A percentile compares a stretch with the other conserved stretches of the same genome.
Evolutionary conservation across 805 yeast genomes (phyloP).

Genomic region (Candida wancherniae): DNA sequence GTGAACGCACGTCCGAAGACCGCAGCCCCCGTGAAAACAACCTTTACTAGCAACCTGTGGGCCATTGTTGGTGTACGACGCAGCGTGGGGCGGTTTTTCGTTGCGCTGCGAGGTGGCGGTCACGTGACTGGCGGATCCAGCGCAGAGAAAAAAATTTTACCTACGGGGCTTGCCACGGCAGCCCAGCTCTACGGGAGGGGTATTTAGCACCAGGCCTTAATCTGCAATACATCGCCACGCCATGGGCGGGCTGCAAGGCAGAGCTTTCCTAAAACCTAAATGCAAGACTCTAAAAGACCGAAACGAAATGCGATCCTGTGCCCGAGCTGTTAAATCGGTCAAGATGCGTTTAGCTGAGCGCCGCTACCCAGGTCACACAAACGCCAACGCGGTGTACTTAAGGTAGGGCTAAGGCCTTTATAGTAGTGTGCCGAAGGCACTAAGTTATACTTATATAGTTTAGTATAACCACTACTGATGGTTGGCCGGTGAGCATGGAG

Average conservation of each 20-base stretch:
- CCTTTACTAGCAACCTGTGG: constrained; percentile 84
- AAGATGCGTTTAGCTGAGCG: constrained; percentile 65
- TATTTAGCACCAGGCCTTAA: constrained; percentile 53
- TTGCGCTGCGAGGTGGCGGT: too few species aligned
- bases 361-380: constrained; percentile 35
- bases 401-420: constrained; percentile 40
- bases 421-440: constrained; percentile 30
- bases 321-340: constrained; percentile 71
- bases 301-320: constrained; percentile 72
- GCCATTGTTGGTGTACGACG: too few species aligned
- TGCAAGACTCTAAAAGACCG: constrained; percentile 61
- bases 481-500: constrained; percentile 19
- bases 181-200: constrained; percentile 1
- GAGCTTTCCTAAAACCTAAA: constrained; percentile 31
- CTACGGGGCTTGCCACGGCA: too few species aligned
- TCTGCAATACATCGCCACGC: constrained; percentile 30
- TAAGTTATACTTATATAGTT: constrained; percentile 55
- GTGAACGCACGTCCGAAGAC: constrained; percentile 94
- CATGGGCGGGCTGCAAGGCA: constrained; percentile 21
- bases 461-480: constrained; percentile 85
- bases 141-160: too few species aligned
- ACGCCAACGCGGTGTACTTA: constrained; percentile 41
- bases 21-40: constrained; percentile 88
- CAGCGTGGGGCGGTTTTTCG: too few species aligned
- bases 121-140: too few species aligned